Conservation (phyloP, 257 asterid genomes). For the Ehretia macrophylla region DNA sequence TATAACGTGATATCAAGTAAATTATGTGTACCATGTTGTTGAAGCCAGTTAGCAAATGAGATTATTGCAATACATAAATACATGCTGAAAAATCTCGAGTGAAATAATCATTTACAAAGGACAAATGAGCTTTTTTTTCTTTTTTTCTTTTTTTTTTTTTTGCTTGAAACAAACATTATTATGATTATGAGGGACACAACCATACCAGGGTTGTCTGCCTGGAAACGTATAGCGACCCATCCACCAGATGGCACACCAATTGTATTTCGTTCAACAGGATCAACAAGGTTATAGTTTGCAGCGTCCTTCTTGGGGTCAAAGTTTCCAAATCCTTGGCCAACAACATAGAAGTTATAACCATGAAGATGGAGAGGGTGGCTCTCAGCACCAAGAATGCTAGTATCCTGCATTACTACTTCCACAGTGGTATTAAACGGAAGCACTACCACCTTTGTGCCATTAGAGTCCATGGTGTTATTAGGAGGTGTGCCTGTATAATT, state of each 20-base stretch:
- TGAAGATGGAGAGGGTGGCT: slow-evolving; percentile 78
- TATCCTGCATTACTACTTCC: slow-evolving; percentile 58
- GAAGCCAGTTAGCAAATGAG: no score
- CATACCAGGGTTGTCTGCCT: slow-evolving; percentile 72
- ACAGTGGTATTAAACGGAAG: slow-evolving; percentile 44
- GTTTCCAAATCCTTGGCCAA: slow-evolving; percentile 70
- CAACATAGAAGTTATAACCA: slow-evolving; percentile 48
- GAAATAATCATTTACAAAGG: no score
- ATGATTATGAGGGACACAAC: not conserved
- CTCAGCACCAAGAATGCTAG: slow-evolving; percentile 65
- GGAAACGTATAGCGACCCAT: slow-evolving; percentile 68
- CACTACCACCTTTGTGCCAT: slow-evolving; percentile 52
- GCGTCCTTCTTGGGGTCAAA: slow-evolving; percentile 47
- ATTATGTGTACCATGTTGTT: no score
- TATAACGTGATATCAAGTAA: no score
- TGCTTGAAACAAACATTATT: not conserved
- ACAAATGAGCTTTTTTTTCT: no score
- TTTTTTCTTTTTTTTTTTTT: no score
- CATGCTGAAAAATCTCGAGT: no score
- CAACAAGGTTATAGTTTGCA: slow-evolving; percentile 49
- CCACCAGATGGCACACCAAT: slow-evolving; percentile 59
- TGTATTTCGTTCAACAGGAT: slow-evolving; percentile 65
- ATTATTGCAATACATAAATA: not conserved
- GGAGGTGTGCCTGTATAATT: slow-evolving; percentile 68
- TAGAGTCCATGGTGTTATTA: slow-evolving; percentile 35